Percentiles rank a stretch among this genome's conserved stretches.
These are phyloP conservation scores for Agaricus blazei DNA, from an alignment of 768 basidiomycete genomes.

Conservation along the genomic window DNA sequence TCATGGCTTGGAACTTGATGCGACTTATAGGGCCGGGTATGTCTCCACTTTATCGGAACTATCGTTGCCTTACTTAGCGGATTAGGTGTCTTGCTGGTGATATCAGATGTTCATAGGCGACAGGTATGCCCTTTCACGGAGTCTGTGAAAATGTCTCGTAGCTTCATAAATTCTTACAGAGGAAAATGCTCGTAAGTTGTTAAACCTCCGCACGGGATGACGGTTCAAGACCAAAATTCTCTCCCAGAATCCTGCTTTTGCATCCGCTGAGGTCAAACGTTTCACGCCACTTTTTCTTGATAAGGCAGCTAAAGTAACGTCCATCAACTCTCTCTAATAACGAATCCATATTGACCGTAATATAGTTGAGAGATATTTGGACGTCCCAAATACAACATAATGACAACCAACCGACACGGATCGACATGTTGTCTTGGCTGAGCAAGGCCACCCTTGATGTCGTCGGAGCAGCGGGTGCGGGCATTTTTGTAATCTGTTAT, in stretches of 20 bases:
- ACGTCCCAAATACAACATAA: slow-evolving; percentile 24
- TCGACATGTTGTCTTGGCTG: slow-evolving; percentile 64
- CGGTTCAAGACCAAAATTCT: not conserved
- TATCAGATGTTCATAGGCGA: slow-evolving; percentile 36
- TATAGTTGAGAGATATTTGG: slow-evolving; percentile 49
- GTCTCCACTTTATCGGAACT: not conserved
- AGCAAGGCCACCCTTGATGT: slow-evolving; percentile 67
- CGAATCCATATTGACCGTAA: not conserved
- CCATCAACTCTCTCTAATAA: no score
- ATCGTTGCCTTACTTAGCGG: not conserved
- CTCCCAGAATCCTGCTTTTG: slow-evolving; percentile 59
- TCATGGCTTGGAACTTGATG: slow-evolving; percentile 27
- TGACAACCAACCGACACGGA: slow-evolving; percentile 18
- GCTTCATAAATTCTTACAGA: not conserved
- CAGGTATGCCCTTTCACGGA: slow-evolving; percentile 25
- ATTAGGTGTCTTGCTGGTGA: slow-evolving; percentile 44
- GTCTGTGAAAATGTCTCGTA: not conserved
- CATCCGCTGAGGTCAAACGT: slow-evolving; percentile 49
- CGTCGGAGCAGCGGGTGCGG: slow-evolving; percentile 61
- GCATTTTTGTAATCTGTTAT: not conserved
- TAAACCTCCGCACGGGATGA: not conserved
- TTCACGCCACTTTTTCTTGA: slow-evolving; percentile 48
- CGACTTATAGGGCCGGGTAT: slow-evolving; percentile 39
- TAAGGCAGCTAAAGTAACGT: slow-evolving; percentile 41
- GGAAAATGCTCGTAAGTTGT: slow-evolving; percentile 1